phyloP scores from a whole-genome alignment of 129 eudicot species.

The Flaveria linearis region DNA sequence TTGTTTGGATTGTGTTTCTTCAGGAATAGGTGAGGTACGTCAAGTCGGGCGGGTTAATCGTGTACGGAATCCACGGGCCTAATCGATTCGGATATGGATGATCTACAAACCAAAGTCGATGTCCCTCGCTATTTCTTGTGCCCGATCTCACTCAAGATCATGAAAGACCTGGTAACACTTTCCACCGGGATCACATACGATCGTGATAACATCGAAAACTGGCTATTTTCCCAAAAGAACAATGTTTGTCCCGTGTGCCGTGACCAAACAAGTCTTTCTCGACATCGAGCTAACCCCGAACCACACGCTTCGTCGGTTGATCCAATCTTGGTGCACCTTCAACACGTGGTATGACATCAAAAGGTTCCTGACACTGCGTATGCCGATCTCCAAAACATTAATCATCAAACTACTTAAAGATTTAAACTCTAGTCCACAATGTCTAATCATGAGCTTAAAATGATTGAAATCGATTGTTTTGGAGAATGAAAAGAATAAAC shows the following conservation, averaged over 20 bases:
- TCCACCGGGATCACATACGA: constrained; percentile 65
- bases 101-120: constrained; percentile 38
- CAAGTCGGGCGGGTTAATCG: too few species aligned
- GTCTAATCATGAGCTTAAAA: constrained; percentile 35
- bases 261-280: constrained; percentile 49
- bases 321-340: constrained; percentile 75
- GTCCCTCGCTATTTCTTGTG: constrained; percentile 59
- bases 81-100: constrained; percentile 17
- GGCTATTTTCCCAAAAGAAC: constrained; percentile 49
- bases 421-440: constrained; percentile 34
- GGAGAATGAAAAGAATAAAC: constrained; percentile 47
- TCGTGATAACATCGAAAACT: constrained; percentile 67
- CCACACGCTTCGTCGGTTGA: constrained; percentile 54
- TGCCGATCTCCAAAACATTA: constrained; percentile 42
- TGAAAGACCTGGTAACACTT: constrained; percentile 70
- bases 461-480: constrained; percentile 48
- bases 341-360: constrained; percentile 57
- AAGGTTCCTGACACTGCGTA: constrained; percentile 54
- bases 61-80: too few species aligned
- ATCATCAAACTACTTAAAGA: constrained; percentile 50
- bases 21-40: too few species aligned
- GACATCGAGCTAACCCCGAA: constrained; percentile 59
- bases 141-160: constrained; percentile 69
- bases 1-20: too few species aligned
- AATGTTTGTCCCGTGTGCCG: constrained; percentile 41